phyloP scores from a whole-genome alignment of 768 basidiomycete species.

The Mycena pura region DNA sequence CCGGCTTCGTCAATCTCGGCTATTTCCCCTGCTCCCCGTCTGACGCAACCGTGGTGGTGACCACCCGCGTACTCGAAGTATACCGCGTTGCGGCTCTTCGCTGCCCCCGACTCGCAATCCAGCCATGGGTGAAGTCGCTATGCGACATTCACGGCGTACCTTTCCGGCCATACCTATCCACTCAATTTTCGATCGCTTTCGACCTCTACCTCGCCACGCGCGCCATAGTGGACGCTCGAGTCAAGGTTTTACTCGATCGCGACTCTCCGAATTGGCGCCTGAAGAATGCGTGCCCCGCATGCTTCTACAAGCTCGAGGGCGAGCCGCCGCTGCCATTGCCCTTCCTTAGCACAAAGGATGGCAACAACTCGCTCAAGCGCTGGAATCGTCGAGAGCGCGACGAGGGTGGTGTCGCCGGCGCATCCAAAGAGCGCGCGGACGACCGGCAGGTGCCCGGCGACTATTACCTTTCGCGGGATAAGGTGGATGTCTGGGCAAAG shows the following conservation, averaged over 20 bases:
- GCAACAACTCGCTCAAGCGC: slow-evolving; percentile 34
- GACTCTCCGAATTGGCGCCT: slow-evolving; percentile 26
- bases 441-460: neutral
- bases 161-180: slow-evolving; percentile 19
- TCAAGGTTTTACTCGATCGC: slow-evolving; percentile 22
- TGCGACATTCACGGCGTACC: slow-evolving; percentile 22
- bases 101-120: slow-evolving; percentile 24
- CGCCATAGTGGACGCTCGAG: slow-evolving; percentile 4
- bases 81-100: slow-evolving; percentile 10
- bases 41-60: slow-evolving; percentile 1
- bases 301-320: slow-evolving; percentile 30
- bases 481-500: slow-evolving; percentile 13
- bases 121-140: slow-evolving; percentile 19
- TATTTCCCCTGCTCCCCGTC: slow-evolving; percentile 11
- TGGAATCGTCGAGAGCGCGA: neutral
- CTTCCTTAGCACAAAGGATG: slow-evolving; percentile 30
- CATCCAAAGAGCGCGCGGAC: slow-evolving; percentile 7
- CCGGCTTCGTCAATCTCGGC: slow-evolving; percentile 12
- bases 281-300: no score
- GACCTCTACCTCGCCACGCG: slow-evolving; percentile 27
- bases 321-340: slow-evolving; percentile 24
- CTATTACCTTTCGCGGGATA: slow-evolving; percentile 13
- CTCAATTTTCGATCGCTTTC: slow-evolving; percentile 21
- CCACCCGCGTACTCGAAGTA: slow-evolving; percentile 13
- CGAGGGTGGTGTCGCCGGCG: slow-evolving; percentile 8